Evolutionary conservation across 306 rosid species (phyloP).

Genomic region (Fragaria vesca): DNA sequence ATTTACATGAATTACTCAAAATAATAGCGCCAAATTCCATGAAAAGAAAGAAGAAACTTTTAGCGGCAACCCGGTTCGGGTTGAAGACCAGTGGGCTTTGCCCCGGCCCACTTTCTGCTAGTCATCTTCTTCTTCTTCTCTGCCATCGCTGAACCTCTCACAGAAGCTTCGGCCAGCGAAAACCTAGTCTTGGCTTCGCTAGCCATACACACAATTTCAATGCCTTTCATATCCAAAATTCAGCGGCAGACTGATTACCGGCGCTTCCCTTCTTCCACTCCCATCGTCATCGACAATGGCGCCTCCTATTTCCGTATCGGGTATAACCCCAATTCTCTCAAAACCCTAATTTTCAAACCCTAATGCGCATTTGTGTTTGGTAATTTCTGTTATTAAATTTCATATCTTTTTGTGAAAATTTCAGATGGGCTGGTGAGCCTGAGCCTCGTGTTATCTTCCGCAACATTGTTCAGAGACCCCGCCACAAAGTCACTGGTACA

Average conservation of each 20-base stretch:
- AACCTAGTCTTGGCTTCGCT: not conserved
- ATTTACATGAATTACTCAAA: too few species aligned
- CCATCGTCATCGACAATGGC: slow-evolving; percentile 87
- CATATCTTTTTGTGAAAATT: not conserved
- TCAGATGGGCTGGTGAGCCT: slow-evolving; percentile 93
- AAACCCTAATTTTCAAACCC: slow-evolving; percentile 51
- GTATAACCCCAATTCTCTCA: slow-evolving; percentile 27
- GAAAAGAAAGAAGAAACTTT: not conserved
- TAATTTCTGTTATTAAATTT: not conserved
- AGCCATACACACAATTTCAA: not conserved
- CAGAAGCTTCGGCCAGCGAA: not conserved
- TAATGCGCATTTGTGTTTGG: not conserved
- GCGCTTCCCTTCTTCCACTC: slow-evolving; percentile 52
- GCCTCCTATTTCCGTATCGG: slow-evolving; percentile 85
- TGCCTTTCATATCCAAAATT: slow-evolving; percentile 66
- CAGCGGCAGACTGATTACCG: slow-evolving; percentile 64
- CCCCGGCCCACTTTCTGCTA: slow-evolving; percentile 4
- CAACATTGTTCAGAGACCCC: slow-evolving; percentile 98
- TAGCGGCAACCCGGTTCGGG: not conserved
- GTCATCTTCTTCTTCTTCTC: not conserved
- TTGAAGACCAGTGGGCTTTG: not conserved
- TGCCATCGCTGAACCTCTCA: not conserved
- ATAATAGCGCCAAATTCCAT: too few species aligned
- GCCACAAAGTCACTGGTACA: slow-evolving; percentile 87
- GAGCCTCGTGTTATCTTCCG: slow-evolving; percentile 96